A percentile compares a stretch with the other conserved stretches of the same genome.
Conservation (phyloP, 495 filamentous ascomycete genomes). For the Letharia lupina region DNA sequence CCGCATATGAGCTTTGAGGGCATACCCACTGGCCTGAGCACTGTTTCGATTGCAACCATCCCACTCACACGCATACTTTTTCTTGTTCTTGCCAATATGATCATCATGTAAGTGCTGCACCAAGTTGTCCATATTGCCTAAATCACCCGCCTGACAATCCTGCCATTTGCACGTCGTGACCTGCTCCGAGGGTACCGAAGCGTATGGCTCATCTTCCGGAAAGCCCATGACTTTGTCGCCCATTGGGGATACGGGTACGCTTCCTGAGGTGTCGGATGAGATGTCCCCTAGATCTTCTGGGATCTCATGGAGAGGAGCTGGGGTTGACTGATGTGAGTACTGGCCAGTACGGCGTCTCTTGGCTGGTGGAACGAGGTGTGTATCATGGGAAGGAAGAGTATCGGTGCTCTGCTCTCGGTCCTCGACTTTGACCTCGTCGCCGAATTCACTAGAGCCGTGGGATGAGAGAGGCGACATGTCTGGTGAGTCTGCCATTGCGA, state of each 20-base stretch:
- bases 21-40: constrained; percentile 87
- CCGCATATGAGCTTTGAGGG: constrained; percentile 91
- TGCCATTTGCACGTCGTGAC: constrained; percentile 86
- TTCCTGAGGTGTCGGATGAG: constrained; percentile 80
- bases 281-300: constrained; percentile 50
- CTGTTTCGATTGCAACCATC: constrained; percentile 76
- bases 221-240: constrained; percentile 41
- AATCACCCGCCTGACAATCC: constrained; percentile 68
- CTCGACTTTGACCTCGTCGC: constrained; percentile 39
- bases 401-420: constrained; percentile 22
- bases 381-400: constrained; percentile 27
- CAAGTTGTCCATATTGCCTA: constrained; percentile 87
- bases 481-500: constrained; percentile 38
- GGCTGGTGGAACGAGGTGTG: constrained; percentile 40
- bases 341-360: constrained; percentile 45
- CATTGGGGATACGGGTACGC: constrained; percentile 49
- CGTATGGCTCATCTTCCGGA: constrained; percentile 68
- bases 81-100: constrained; percentile 76
- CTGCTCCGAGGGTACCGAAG: constrained; percentile 56
- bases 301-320: constrained; percentile 31
- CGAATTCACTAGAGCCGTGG: constrained; percentile 41
- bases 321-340: constrained; percentile 44
- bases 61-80: constrained; percentile 94
- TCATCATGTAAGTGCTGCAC: constrained; percentile 90
- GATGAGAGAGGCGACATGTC: constrained; percentile 31